phyloP scores from a whole-genome alignment of 2,329 filamentous ascomycete genomes.

The Colletotrichum graminicola region DNA sequence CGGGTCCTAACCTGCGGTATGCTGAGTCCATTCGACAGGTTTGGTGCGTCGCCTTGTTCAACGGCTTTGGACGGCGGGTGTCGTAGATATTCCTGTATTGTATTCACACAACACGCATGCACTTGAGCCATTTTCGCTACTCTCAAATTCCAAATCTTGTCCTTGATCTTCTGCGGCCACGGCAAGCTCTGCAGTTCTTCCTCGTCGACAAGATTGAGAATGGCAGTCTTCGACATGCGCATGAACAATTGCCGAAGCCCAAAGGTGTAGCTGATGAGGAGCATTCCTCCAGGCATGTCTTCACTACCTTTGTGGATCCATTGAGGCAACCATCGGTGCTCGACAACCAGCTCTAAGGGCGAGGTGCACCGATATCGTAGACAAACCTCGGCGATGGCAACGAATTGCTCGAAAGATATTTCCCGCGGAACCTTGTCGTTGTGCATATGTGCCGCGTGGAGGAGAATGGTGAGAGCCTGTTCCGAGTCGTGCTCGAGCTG shows the following conservation, averaged over 20 bases:
- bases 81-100: constrained; percentile 61
- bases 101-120: constrained; percentile 57
- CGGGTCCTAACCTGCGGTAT: background rate
- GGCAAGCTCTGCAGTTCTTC: constrained; percentile 56
- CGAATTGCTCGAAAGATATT: constrained; percentile 62
- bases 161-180: constrained; percentile 62
- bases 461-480: constrained; percentile 58
- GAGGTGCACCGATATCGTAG: constrained; percentile 64
- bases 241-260: constrained; percentile 62
- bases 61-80: constrained; percentile 31
- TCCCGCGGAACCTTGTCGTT: constrained; percentile 59
- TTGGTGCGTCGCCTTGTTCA: background rate
- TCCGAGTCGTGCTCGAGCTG: constrained; percentile 60
- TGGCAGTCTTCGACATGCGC: constrained; percentile 62
- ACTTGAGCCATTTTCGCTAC: constrained; percentile 65
- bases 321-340: constrained; percentile 64
- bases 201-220: constrained; percentile 60
- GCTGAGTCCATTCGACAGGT: background rate
- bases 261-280: constrained; percentile 67
- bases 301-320: constrained; percentile 63
- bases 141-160: constrained; percentile 62
- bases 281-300: constrained; percentile 62
- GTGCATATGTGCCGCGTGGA: constrained; percentile 66
- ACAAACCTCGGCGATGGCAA: constrained; percentile 64
- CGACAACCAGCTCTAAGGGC: constrained; percentile 63